phyloP scores from a whole-genome alignment of 495 filamentous ascomycete species.

The Staphylotrichum longicolle region DNA sequence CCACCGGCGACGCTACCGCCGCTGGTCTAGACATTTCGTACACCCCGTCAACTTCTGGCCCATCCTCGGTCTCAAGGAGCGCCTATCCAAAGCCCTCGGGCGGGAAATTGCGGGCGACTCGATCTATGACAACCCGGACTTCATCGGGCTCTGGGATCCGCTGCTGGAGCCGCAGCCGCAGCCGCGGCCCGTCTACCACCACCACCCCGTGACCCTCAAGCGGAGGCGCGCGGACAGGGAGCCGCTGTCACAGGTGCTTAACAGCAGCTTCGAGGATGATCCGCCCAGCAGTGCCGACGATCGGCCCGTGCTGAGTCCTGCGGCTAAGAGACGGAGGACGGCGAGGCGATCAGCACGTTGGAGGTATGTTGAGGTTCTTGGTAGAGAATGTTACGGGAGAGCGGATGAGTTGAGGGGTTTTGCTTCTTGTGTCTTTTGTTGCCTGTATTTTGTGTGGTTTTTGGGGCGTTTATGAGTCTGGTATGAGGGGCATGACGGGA shows the following conservation, averaged over 20 bases:
- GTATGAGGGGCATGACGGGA: constrained; percentile 8
- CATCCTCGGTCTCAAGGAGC: constrained; percentile 48
- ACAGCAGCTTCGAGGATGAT: constrained; percentile 40
- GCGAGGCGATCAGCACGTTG: constrained; percentile 22
- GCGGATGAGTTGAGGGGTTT: neutral
- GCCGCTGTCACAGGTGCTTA: constrained; percentile 29
- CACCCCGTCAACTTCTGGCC: constrained; percentile 46
- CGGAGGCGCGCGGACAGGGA: constrained; percentile 26
- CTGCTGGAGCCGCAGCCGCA: constrained; percentile 23
- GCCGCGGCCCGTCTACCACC: neutral
- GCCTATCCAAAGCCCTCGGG: constrained; percentile 46
- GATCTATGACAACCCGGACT: constrained; percentile 27
- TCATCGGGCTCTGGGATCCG: constrained; percentile 40
- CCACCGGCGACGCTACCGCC: neutral
- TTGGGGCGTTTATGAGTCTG: neutral
- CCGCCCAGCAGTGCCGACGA: constrained; percentile 27
- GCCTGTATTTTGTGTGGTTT: neutral
- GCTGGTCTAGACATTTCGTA: constrained; percentile 36
- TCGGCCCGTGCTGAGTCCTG: constrained; percentile 32
- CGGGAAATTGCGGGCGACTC: constrained; percentile 39
- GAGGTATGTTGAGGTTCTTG: constrained; percentile 30
- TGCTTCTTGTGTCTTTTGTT: neutral
- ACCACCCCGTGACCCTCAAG: constrained; percentile 23
- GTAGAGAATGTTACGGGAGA: neutral
- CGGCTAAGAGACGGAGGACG: constrained; percentile 36